A percentile compares a stretch with the other conserved stretches of the same genome.
phyloP scores from a whole-genome alignment of 2,329 filamentous ascomycete species.

The Cladophialophora bantiana region DNA sequence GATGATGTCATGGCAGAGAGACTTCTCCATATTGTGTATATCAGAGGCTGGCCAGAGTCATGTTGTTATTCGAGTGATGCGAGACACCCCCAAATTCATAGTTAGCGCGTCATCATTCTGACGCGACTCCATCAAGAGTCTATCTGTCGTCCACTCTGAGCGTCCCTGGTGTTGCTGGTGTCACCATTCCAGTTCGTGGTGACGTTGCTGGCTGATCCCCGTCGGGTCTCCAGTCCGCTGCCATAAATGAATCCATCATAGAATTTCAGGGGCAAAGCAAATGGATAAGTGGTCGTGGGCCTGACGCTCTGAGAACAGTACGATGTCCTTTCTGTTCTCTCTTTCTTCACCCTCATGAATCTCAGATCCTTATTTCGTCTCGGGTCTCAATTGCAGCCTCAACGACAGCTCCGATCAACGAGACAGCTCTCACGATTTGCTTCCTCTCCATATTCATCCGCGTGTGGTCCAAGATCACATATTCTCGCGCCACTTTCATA shows the following conservation, averaged over 20 bases:
- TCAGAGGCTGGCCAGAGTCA: background rate
- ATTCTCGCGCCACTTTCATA: background rate
- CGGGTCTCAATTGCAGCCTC: background rate
- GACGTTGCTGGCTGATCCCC: background rate
- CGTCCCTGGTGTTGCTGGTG: too few relatives aligned
- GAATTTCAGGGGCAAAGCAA: background rate
- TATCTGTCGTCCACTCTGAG: too few relatives aligned
- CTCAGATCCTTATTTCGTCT: conserved; percentile 4
- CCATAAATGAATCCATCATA: conserved; percentile 4
- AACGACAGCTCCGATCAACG: background rate
- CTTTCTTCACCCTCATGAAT: conserved; percentile 2
- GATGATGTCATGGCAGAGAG: background rate
- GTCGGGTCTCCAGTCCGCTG: conserved; percentile 13
- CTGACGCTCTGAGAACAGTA: background rate
- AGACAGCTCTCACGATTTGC: background rate
- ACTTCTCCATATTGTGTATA: background rate
- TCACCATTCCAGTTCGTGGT: background rate
- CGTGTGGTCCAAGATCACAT: background rate
- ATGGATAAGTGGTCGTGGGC: conserved; percentile 2
- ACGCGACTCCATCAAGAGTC: background rate
- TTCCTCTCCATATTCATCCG: background rate
- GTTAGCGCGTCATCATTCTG: conserved; percentile 13
- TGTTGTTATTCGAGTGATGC: background rate
- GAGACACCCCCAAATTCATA: background rate
- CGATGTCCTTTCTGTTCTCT: background rate